Percentiles rank a stretch among this genome's conserved stretches.
Evolutionary conservation across 1,284 basidiomycete species (phyloP).

Genomic region (Leccinum olivaceoglutinosum): DNA sequence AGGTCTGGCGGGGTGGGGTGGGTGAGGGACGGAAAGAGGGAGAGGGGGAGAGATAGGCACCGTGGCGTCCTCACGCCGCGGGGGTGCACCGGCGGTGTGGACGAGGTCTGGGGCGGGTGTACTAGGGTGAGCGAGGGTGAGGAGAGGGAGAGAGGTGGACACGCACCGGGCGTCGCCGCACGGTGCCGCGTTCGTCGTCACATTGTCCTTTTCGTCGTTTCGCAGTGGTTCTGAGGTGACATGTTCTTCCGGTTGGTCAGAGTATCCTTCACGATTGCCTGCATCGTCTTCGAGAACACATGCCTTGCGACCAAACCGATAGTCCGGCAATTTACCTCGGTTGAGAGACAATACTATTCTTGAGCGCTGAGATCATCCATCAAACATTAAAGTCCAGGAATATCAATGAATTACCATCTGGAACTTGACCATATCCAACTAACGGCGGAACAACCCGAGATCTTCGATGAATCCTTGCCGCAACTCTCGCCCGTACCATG

Average conservation of each 20-base stretch:
- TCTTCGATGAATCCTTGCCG: conserved; percentile 8
- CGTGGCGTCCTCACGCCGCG: too few species aligned
- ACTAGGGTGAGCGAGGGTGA: too few species aligned
- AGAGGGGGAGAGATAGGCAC: too few species aligned
- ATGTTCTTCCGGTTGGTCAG: conserved; percentile 63
- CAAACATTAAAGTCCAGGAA: neutral
- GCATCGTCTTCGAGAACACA: conserved; percentile 44
- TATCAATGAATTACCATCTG: conserved; percentile 7
- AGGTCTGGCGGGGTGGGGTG: too few species aligned
- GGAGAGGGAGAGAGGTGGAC: too few species aligned
- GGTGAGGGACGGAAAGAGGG: too few species aligned
- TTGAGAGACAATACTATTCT: conserved; percentile 38
- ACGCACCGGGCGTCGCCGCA: too few species aligned
- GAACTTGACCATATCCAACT: conserved; percentile 4
- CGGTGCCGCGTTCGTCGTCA: too few species aligned
- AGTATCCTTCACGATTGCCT: conserved; percentile 64
- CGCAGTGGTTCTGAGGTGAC: conserved; percentile 70
- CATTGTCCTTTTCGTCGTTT: conserved; percentile 32
- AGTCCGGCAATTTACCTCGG: conserved; percentile 41
- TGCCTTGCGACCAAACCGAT: conserved; percentile 5
- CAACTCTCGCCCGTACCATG: conserved; percentile 11
- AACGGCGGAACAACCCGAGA: neutral
- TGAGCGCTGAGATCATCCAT: conserved; percentile 57
- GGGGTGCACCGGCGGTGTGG: too few species aligned
- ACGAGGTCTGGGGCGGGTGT: too few species aligned